phyloP scores from a whole-genome alignment of 805 yeast species.

The Starmerella potacharoeniae region DNA sequence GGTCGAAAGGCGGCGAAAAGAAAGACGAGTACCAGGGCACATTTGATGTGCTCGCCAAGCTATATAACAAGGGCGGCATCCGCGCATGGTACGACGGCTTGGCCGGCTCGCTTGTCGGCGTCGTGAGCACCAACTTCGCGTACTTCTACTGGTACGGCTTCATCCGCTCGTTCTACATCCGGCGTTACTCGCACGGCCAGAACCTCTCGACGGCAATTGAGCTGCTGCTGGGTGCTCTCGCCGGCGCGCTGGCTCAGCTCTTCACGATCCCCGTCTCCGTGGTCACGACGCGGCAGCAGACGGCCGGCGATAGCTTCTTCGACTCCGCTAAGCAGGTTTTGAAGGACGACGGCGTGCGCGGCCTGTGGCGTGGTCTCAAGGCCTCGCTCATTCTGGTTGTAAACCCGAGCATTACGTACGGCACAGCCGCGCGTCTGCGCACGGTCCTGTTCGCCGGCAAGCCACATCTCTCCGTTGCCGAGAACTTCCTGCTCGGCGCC shows the following conservation, averaged over 20 bases:
- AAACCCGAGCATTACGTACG: constrained; percentile 81
- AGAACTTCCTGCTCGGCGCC: constrained; percentile 67
- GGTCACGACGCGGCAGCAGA: constrained; percentile 50
- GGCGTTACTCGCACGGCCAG: constrained; percentile 27
- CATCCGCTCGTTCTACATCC: constrained; percentile 46
- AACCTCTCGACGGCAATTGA: constrained; percentile 50
- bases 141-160: constrained; percentile 82
- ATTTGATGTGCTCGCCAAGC: constrained; percentile 49
- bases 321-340: constrained; percentile 41
- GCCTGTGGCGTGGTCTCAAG: constrained; percentile 75
- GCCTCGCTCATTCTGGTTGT: constrained; percentile 67
- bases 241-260: constrained; percentile 71
- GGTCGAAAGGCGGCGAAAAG: constrained; percentile 11
- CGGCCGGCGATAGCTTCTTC: constrained; percentile 29
- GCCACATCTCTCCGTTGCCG: constrained; percentile 42
- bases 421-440: constrained; percentile 61
- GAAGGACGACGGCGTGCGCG: constrained; percentile 52
- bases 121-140: constrained; percentile 67
- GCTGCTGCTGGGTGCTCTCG: constrained; percentile 61
- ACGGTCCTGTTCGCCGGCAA: constrained; percentile 36
- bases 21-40: constrained; percentile 39
- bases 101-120: constrained; percentile 52
- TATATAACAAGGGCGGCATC: constrained; percentile 47
- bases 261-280: constrained; percentile 75
- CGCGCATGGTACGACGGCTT: constrained; percentile 65